Evolutionary conservation across 805 yeast genomes (phyloP).

Genomic region (Priceomyces melissophilus): DNA sequence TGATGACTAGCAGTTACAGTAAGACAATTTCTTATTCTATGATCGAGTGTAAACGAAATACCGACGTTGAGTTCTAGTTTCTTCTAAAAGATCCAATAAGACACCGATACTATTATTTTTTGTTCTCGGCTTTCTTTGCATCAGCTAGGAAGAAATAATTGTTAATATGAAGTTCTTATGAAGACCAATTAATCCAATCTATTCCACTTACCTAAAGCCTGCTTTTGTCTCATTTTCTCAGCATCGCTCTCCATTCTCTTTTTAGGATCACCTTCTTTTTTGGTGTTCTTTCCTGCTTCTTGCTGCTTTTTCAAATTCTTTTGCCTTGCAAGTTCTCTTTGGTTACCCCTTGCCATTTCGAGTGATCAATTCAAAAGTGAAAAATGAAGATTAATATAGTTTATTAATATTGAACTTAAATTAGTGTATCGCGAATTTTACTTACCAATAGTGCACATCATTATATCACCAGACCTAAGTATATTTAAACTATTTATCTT

Average conservation of each 20-base stretch:
- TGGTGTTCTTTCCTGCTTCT: slow-evolving; percentile 51
- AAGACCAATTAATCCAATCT: too few relatives aligned
- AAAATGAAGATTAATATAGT: too few relatives aligned
- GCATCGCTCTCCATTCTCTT: slow-evolving; percentile 89
- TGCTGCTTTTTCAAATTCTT: slow-evolving; percentile 81
- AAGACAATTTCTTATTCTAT: too few relatives aligned
- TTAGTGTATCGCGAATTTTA: too few relatives aligned
- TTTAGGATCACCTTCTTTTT: slow-evolving; percentile 78
- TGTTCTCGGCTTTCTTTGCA: slow-evolving; percentile 43
- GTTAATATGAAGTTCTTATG: slow-evolving; percentile 12
- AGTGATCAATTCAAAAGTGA: neutral
- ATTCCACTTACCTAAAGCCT: slow-evolving; percentile 65
- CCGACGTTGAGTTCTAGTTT: too few relatives aligned
- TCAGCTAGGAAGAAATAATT: slow-evolving; percentile 34
- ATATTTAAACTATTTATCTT: slow-evolving; percentile 34
- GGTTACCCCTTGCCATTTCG: slow-evolving; percentile 92
- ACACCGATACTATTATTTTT: neutral
- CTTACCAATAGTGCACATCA: too few relatives aligned
- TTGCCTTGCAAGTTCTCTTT: slow-evolving; percentile 89
- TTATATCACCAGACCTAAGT: too few relatives aligned
- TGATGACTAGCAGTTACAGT: too few relatives aligned
- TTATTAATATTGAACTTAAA: too few relatives aligned
- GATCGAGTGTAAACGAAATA: too few relatives aligned
- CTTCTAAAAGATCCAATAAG: too few relatives aligned
- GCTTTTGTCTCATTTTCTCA: slow-evolving; percentile 84